These are phyloP conservation scores for Actinomortierella wolfii DNA, from an alignment of 371 early-diverging fungal species.

Conservation along the genomic window DNA sequence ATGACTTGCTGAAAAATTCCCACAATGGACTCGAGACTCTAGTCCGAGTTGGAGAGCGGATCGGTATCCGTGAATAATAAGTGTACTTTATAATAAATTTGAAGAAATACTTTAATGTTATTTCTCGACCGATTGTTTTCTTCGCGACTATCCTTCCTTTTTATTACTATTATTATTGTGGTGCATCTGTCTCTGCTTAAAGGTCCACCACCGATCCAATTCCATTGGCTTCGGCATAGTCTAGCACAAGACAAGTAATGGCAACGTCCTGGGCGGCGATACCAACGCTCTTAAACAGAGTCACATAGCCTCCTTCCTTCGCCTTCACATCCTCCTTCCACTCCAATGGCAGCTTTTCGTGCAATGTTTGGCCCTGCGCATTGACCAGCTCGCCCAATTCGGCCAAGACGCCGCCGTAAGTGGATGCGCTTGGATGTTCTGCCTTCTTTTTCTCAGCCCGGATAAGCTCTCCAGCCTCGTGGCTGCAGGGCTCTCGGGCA, in stretches of 20 bases:
- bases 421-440: constrained; percentile 8
- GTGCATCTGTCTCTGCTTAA: constrained; percentile 11
- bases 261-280: constrained; percentile 69
- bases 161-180: no score
- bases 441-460: constrained; percentile 47
- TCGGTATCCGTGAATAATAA: constrained; percentile 36
- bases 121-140: no score
- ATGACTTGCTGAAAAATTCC: constrained; percentile 60
- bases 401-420: constrained; percentile 35
- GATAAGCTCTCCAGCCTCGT: constrained; percentile 65
- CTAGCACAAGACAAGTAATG: constrained; percentile 55
- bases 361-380: constrained; percentile 15
- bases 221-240: constrained; percentile 48
- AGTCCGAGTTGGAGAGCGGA: constrained; percentile 49
- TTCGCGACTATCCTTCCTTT: no score
- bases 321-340: constrained; percentile 1
- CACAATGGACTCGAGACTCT: constrained; percentile 60
- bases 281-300: constrained; percentile 70
- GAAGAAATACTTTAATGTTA: no score
- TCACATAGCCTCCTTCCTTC: constrained; percentile 37
- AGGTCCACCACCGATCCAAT: constrained; percentile 50
- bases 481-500: constrained; percentile 52
- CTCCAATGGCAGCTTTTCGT: constrained; percentile 11
- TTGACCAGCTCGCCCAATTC: constrained; percentile 54
- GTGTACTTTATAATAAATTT: no score